Base-by-base conservation (phyloP, 352 stramenopile genomes). In the Globisporangium emineosum region DNA sequence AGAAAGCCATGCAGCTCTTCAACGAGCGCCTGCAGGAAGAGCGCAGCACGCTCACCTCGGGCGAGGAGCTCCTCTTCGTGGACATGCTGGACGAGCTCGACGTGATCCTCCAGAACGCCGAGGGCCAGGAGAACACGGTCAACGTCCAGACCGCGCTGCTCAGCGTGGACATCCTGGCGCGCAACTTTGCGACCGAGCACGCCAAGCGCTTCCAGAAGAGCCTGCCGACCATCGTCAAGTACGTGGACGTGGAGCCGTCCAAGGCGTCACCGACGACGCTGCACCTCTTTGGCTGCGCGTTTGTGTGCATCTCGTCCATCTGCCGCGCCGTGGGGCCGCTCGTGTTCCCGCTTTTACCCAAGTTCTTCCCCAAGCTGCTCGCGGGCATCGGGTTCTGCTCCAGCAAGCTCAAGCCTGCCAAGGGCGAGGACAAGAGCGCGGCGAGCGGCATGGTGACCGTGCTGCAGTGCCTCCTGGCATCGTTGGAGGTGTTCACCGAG, bases 1-100 rank as follows among this genome's bases (percentile, higher is more conserved):
- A 93, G 68, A 92, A 92, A 64, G 88, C 88, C 5, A 91, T 96
- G 80, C 84, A 94, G 71, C 70, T 96, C 17, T 93, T 96, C 56
- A 95, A 94, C 62, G 87, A 93, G 55, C 85, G 86, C 8, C 74
- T 96, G 2, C 78, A 93, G 27, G 80, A 87, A 23, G 77, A 91
- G 45, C 79, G 84, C 17, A 66, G 66, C 10, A 75, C 79, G 33
- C 60, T 96, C 3, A 79, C 79, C 9, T 73, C 73, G 8, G 83
- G 84, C 25, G 88, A 96, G 64, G 76, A 84, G 66, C 67, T 94
- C 52, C 68, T 95, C 9, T 95, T 94, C 60, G 79, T 96, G 15
- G 88, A 96, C 53, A 94, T 96, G 87, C 63, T 96, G 19, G 85
- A 91, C 37, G 85, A 94, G 61, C 72, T 96, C 21, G 73, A 93